Evolutionary conservation across 2,329 filamentous ascomycete species (phyloP).

Genomic region (Aspergillus jensenii): DNA sequence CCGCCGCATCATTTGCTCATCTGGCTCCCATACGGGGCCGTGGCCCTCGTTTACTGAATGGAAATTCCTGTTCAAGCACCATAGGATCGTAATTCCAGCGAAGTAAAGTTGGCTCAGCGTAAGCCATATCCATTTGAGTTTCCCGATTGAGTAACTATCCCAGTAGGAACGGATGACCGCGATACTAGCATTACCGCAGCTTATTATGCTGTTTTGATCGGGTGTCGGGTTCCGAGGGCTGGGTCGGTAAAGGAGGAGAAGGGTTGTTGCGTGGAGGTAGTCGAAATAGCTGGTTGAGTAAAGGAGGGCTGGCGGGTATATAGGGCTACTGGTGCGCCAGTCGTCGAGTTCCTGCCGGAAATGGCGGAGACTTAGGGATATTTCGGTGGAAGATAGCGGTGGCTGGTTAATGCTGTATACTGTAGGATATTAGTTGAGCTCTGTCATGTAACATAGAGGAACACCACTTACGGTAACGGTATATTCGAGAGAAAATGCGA

Average conservation of each 20-base stretch:
- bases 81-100: conserved; percentile 41
- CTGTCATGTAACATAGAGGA: not conserved
- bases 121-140: conserved; percentile 44
- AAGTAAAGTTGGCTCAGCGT: conserved; percentile 41
- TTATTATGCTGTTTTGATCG: conserved; percentile 36
- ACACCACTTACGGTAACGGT: conserved; percentile 35
- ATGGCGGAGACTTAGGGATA: conserved; percentile 26
- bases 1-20: conserved; percentile 37
- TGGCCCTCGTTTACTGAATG: conserved; percentile 31
- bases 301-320: conserved; percentile 36
- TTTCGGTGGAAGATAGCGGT: conserved; percentile 27
- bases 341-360: conserved; percentile 40
- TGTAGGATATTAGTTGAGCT: conserved; percentile 10
- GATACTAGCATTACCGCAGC: conserved; percentile 40
- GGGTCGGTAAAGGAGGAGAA: conserved; percentile 40
- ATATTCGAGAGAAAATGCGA: conserved; percentile 40
- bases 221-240: conserved; percentile 39
- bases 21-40: conserved; percentile 33
- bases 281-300: conserved; percentile 44
- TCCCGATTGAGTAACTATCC: conserved; percentile 40
- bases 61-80: conserved; percentile 42
- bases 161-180: conserved; percentile 41
- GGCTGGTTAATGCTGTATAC: conserved; percentile 37
- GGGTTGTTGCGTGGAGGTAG: conserved; percentile 40
- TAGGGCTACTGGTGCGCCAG: conserved; percentile 37